phyloP scores from a whole-genome alignment of 2,329 filamentous ascomycete species.

The Fonsecaea pedrosoi region DNA sequence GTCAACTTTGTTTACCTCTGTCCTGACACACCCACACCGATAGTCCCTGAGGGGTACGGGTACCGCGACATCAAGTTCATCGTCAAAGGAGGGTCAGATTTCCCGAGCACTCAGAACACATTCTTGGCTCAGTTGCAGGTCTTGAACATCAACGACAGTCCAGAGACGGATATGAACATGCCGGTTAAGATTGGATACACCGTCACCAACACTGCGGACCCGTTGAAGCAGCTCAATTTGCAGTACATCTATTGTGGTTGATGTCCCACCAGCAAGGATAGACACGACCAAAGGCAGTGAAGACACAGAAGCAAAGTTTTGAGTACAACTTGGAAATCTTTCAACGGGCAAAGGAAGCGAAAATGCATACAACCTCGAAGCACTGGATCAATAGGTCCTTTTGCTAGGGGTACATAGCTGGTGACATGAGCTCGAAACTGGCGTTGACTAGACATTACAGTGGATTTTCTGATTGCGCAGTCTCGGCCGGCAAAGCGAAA shows the following conservation, averaged over 20 bases:
- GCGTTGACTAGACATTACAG: background rate
- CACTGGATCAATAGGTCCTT: background rate
- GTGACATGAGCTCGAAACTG: background rate
- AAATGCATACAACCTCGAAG: background rate
- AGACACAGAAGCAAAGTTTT: background rate
- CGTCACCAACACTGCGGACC: background rate
- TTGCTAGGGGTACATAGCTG: background rate
- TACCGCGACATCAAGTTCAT: constrained; percentile 17
- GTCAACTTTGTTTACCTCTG: constrained; percentile 19
- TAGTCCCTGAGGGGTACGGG: constrained; percentile 6
- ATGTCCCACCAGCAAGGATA: background rate
- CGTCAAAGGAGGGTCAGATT: background rate
- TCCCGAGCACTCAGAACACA: background rate
- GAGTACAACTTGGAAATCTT: background rate
- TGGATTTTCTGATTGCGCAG: background rate
- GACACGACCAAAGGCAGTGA: background rate
- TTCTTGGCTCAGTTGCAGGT: constrained; percentile 10
- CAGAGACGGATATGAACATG: constrained; percentile 7
- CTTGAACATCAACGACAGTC: background rate
- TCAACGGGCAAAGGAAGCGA: background rate
- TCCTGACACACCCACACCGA: background rate
- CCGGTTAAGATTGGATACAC: constrained; percentile 8
- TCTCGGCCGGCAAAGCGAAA: too few relatives aligned
- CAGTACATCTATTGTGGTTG: background rate
- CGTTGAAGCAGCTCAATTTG: background rate